Conservation (phyloP, 75 land plant species). For the Picea glauca region DNA sequence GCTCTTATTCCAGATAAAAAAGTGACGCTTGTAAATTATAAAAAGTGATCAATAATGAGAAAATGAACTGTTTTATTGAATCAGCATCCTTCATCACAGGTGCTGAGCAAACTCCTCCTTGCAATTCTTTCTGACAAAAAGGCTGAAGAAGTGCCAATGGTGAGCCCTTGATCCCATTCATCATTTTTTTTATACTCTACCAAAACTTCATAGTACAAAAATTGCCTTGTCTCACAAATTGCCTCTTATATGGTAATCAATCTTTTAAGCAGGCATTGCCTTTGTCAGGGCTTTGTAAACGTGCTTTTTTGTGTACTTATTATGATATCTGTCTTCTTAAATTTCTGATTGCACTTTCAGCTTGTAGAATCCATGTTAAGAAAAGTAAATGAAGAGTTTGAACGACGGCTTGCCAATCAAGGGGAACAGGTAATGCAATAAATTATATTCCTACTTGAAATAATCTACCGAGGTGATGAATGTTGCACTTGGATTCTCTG, state of each 20-base stretch:
- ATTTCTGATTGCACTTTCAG: slow-evolving; percentile 22
- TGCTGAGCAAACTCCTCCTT: slow-evolving; percentile 13
- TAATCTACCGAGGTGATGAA: not conserved
- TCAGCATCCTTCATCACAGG: slow-evolving; percentile 6
- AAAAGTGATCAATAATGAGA: not conserved
- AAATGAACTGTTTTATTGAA: not conserved
- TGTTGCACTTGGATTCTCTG: not conserved
- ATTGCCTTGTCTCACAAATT: not conserved
- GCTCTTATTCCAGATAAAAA: not conserved
- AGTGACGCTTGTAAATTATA: not conserved
- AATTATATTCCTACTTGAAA: not conserved
- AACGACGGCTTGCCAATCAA: slow-evolving; percentile 27
- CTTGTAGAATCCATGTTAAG: slow-evolving; percentile 48
- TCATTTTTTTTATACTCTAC: not conserved
- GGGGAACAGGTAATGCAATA: slow-evolving; percentile 38
- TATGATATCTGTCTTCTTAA: not conserved
- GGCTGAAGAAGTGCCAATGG: slow-evolving; percentile 29
- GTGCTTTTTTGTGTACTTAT: not conserved
- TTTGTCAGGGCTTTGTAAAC: not conserved
- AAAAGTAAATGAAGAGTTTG: slow-evolving; percentile 44
- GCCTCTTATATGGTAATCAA: not conserved
- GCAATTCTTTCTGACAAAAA: slow-evolving; percentile 20
- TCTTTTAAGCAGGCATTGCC: not conserved
- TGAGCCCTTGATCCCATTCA: not conserved
- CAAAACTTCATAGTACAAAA: not conserved